Conservation (phyloP, 2,329 filamentous ascomycete genomes). For the Cladosporium colombiae region DNA sequence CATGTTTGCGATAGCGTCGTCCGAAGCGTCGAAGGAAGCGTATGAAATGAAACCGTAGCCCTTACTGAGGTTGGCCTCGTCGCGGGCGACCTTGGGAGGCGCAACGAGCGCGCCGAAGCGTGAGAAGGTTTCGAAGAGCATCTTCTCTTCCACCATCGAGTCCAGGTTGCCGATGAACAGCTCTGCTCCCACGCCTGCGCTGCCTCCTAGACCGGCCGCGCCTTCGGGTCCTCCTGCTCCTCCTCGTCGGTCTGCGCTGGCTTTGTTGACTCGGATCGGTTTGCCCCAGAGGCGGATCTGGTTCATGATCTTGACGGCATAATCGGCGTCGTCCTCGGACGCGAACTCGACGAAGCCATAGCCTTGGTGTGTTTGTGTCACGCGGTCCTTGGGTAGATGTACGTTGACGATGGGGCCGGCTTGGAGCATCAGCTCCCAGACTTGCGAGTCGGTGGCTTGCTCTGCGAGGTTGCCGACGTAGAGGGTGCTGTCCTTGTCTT, state of each 20-base stretch:
- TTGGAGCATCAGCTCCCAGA: slow-evolving; percentile 98
- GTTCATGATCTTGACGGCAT: slow-evolving; percentile 95
- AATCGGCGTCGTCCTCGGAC: slow-evolving; percentile 92
- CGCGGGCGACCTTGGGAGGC: slow-evolving; percentile 87
- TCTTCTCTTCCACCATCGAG: slow-evolving; percentile 90
- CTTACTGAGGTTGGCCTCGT: slow-evolving; percentile 85
- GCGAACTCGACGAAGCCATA: slow-evolving; percentile 99
- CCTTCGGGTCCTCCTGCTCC: slow-evolving; percentile 89
- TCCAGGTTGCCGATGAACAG: slow-evolving; percentile 97
- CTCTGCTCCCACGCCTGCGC: slow-evolving; percentile 87
- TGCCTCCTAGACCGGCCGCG: slow-evolving; percentile 91
- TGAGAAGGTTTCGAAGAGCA: slow-evolving; percentile 91
- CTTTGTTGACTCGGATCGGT: slow-evolving; percentile 94
- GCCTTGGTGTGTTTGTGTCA: slow-evolving; percentile 93
- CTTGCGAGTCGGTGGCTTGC: slow-evolving; percentile 82
- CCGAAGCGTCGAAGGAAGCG: slow-evolving; percentile 87
- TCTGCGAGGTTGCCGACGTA: slow-evolving; percentile 99
- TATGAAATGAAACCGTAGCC: slow-evolving; percentile 97
- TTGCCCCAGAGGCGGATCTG: slow-evolving; percentile 91
- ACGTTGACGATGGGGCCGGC: slow-evolving; percentile 97
- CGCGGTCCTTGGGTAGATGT: slow-evolving; percentile 95
- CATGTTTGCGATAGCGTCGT: slow-evolving; percentile 89
- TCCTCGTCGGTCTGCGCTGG: slow-evolving; percentile 89
- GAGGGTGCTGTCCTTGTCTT: slow-evolving; percentile 97
- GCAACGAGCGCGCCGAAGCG: slow-evolving; percentile 85